phyloP scores from a whole-genome alignment of 352 stramenopile species.

The Chrysophaeum taylorii region DNA sequence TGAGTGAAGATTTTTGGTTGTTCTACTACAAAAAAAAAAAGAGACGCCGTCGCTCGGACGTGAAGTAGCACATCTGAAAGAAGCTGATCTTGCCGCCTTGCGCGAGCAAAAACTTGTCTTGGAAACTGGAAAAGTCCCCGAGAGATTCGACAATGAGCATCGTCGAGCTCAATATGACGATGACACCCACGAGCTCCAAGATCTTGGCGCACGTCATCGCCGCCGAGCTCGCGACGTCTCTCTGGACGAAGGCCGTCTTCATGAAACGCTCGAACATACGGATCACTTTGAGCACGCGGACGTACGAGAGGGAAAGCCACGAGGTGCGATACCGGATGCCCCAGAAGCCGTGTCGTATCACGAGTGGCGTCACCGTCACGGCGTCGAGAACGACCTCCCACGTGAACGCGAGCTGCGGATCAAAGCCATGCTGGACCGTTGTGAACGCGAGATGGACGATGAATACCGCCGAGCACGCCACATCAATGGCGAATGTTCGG shows the following conservation, averaged over 20 bases:
- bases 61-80: conserved; percentile 6
- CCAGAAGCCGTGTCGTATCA: too few relatives aligned
- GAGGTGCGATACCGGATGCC: neutral
- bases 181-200: neutral
- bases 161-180: neutral
- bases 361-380: neutral
- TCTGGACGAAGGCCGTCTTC: neutral
- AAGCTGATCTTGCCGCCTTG: neutral
- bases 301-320: neutral
- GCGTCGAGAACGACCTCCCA: neutral
- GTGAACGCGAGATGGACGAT: too few relatives aligned
- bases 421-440: too few relatives aligned
- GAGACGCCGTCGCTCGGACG: too few relatives aligned
- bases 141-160: neutral
- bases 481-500: neutral
- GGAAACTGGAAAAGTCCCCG: neutral
- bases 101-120: neutral
- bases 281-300: neutral
- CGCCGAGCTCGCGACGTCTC: too few relatives aligned
- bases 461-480: neutral
- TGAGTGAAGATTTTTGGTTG: too few relatives aligned
- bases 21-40: too few relatives aligned
- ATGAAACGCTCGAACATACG: neutral
- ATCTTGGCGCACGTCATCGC: too few relatives aligned
- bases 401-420: too few relatives aligned